Percentiles rank a stretch among this genome's conserved stretches.
phyloP scores from a whole-genome alignment of 768 basidiomycete species.

The Calocera viscosa region DNA sequence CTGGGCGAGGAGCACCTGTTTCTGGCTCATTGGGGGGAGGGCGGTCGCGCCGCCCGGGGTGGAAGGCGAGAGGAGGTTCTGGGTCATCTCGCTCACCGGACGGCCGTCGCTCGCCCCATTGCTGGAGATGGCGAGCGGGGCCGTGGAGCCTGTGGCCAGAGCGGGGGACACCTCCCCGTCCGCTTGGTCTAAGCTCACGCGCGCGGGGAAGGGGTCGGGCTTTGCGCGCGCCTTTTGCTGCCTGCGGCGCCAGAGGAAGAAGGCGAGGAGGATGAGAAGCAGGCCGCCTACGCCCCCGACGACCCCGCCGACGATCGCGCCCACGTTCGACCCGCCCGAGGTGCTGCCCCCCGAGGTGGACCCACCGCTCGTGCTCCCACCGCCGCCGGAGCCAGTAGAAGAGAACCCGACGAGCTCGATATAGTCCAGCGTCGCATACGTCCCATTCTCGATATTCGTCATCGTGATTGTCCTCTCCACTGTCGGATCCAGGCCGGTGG shows the following conservation, averaged over 20 bases:
- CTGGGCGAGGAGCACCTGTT: neutral
- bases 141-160: neutral
- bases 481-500: neutral
- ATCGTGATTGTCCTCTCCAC: conserved; percentile 1
- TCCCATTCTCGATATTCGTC: conserved; percentile 7
- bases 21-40: neutral
- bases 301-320: neutral
- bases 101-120: neutral
- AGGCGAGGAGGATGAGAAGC: neutral
- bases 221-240: neutral
- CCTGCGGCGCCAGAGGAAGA: neutral
- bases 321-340: neutral
- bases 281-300: neutral
- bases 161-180: neutral
- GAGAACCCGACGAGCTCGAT: neutral
- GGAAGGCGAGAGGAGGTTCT: neutral
- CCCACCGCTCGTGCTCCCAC: neutral
- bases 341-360: neutral
- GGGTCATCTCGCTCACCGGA: neutral
- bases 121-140: neutral
- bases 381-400: neutral
- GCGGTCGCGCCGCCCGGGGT: neutral
- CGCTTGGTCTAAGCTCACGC: neutral
- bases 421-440: conserved; percentile 7
- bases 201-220: neutral